Evolutionary conservation across 164 flowering plant genomes (phyloP), one percentile per base, ranked within the genome.

Genomic region (Piper longum): DNA sequence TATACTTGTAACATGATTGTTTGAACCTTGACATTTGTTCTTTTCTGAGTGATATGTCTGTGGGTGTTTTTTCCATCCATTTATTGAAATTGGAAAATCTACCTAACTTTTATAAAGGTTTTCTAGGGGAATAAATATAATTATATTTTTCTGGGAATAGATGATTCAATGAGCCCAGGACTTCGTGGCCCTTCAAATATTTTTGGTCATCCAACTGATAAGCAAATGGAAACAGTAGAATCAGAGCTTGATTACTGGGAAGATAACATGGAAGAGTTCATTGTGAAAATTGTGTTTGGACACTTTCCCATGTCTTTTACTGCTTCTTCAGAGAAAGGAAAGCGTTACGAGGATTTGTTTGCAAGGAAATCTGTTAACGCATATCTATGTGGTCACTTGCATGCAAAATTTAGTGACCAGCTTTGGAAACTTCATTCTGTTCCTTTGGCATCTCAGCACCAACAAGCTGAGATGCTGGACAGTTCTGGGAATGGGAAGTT

Each of bases 401-500:
- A 69, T 63, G 63, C 71, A 39, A 69, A 63, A 62, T 59, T 69
- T 51, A 69, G 71, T 48, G 59, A 64, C 41, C 71, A 59, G 13
- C 67, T 69, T 41, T 69, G 66, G 66, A 69, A 51, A 67, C 67
- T 56, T 52, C 71, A 69, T 59, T 52, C 66, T 12, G 41, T 59
- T 54, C 42, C 64, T 16, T 57, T 43, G 40, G 39, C 71, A 57
- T 56, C 62, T 51, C 56, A 45, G 39, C 41, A 61, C 61, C 36
- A 43, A 51, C 62, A 58, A 48, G 57, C 63, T 16, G 18, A 51
- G 11, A 59, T 51, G 51, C 18, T 4, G 54, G 48, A 2, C 62
- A 63, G 41, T 69, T 69, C 59, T 69, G 71, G 71, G 71, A 69
- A 61, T 69, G 71, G 71, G 71, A 69, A 59, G 42, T 69, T 26